Evolutionary conservation across 1,284 basidiomycete genomes (phyloP), one percentile per base, ranked within the genome.

Genomic region (Fomitiporia mediterranea): DNA sequence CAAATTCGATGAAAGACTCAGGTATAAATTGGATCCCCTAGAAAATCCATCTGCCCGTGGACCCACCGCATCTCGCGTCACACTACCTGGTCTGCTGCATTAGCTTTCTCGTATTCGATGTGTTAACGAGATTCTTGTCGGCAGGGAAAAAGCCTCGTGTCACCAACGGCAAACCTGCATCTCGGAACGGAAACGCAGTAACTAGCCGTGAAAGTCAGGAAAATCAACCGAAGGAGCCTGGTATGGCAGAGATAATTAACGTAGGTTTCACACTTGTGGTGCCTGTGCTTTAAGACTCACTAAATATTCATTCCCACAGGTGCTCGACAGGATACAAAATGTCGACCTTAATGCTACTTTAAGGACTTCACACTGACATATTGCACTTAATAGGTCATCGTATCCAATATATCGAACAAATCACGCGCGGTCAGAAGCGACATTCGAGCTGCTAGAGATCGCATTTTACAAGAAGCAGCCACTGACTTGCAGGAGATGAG

Each of bases 361-460:
- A 11, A 28, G n/a, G n/a, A n/a, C n/a, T n/a, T n/a, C 21, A 19
- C 34, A 40, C 17, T 17, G 15, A 44, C 25, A 56, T 54, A n/a
- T n/a, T 11, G 46, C 60, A 65, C 37, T 53, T 39, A 56, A 2
- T 56, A 81, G 75, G 73, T 71, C 17, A 66, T 81, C 17, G 60
- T 79, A 17, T 67, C 66, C 46, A 76, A 75, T 32, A 69, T 81
- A 37, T 67, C 68, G 0, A 68, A 67, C 37, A 74, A 70, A 42
- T 75, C 80, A 52, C 70, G 70, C 30, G 67, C 65, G 46, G 69
- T 78, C 25, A 70, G 65, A 51, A 70, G 66, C n/a, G 72, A 76
- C 19, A 69, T 76, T 13, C 73, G 72, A 9, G 62, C 63, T 4
- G 73, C 72, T 30, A 69, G 74, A 50, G 67, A 74, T 23, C 66